A percentile compares a stretch with the other conserved stretches of the same genome.
These are phyloP conservation scores for Malbranchea cinnamomea DNA, from an alignment of 2,329 filamentous ascomycete genomes.

Conservation along the genomic window DNA sequence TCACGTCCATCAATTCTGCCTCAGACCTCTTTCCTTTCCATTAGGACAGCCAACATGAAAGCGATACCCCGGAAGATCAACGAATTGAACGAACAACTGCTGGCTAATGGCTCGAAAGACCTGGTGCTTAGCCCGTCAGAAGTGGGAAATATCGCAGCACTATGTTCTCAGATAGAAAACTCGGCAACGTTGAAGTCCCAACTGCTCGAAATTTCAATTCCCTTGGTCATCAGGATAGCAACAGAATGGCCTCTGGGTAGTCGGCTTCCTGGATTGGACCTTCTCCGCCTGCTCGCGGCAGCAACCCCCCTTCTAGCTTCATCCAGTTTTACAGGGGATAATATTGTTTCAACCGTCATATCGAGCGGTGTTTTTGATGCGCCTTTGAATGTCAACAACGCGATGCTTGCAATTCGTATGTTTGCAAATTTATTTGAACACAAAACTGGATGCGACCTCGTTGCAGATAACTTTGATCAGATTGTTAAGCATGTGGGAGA, in stretches of 20 bases:
- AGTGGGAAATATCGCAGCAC: constrained; percentile 43
- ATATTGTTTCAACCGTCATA: constrained; percentile 47
- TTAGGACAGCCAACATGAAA: constrained; percentile 54
- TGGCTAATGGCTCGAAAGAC: constrained; percentile 57
- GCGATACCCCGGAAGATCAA: constrained; percentile 63
- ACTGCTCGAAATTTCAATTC: constrained; percentile 38
- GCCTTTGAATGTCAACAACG: constrained; percentile 58
- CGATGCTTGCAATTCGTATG: constrained; percentile 71
- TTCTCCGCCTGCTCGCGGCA: constrained; percentile 68
- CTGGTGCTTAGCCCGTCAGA: constrained; percentile 60
- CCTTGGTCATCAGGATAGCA: constrained; percentile 54
- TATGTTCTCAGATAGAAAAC: constrained; percentile 49
- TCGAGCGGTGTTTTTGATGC: constrained; percentile 43
- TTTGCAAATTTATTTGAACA: constrained; percentile 75
- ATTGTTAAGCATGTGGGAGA: constrained; percentile 47
- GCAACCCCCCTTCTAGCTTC: constrained; percentile 51
- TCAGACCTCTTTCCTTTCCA: constrained; percentile 63
- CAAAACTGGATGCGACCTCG: constrained; percentile 51
- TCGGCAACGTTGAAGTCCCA: constrained; percentile 24
- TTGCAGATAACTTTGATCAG: constrained; percentile 43
- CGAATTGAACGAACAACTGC: constrained; percentile 54
- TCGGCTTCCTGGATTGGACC: constrained; percentile 69
- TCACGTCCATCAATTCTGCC: constrained; percentile 50
- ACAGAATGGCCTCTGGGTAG: constrained; percentile 68
- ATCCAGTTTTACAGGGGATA: constrained; percentile 38